Evolutionary conservation across 164 flowering plant genomes (phyloP).

Genomic region (Stephania yunnanensis): DNA sequence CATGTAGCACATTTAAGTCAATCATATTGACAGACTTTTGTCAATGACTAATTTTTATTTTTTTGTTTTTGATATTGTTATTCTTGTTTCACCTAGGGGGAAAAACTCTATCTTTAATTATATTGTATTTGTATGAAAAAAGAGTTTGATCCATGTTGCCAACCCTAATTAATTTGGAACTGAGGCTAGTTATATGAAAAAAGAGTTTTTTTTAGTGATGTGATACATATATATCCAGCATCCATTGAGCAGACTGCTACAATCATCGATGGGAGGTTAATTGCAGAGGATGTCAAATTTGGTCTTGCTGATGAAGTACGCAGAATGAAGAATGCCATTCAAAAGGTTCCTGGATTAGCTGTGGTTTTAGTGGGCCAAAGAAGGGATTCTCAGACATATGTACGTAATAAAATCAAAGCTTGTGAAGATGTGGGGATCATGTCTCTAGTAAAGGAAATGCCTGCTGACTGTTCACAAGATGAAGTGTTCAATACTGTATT

Average conservation of each 20-base stretch:
- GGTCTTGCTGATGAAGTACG: constrained; percentile 58
- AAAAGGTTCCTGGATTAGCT: constrained; percentile 78
- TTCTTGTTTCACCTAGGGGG: too few species aligned
- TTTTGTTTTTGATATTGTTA: too few species aligned
- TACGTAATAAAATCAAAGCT: constrained; percentile 66
- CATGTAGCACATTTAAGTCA: too few species aligned
- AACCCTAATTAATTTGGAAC: too few species aligned
- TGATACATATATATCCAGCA: constrained; percentile 11
- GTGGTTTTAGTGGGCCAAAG: constrained; percentile 79
- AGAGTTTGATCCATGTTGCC: not conserved
- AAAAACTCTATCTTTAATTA: too few species aligned
- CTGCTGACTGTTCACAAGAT: constrained; percentile 52
- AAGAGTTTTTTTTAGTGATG: not conserved
- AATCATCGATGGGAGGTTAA: constrained; percentile 61
- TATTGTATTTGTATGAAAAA: too few species aligned
- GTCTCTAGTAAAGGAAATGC: constrained; percentile 43
- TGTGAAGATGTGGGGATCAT: constrained; percentile 79
- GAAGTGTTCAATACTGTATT: constrained; percentile 47
- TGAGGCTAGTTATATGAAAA: too few species aligned
- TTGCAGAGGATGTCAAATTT: constrained; percentile 64
- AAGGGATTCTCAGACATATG: constrained; percentile 72
- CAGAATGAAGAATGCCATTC: constrained; percentile 56
- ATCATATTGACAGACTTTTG: too few species aligned
- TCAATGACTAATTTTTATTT: too few species aligned
- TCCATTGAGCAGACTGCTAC: constrained; percentile 30